These are phyloP conservation scores for Luzula sylvatica DNA, from an alignment of 176 grass and related monocot genomes.

Conservation along the genomic window DNA sequence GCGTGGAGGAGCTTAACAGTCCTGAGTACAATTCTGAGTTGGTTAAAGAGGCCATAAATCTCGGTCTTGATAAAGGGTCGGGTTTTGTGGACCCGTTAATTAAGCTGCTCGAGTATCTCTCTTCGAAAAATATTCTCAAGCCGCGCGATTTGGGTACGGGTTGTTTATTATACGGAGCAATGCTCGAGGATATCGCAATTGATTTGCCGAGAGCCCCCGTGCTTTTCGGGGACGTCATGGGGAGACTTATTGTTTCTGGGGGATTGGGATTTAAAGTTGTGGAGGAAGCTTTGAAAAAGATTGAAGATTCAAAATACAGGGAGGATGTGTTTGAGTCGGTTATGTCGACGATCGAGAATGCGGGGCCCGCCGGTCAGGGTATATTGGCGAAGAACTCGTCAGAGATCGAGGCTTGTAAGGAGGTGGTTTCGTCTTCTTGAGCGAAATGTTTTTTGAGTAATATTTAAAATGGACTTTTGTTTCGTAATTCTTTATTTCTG, in stretches of 20 bases:
- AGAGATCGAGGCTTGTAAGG: constrained; percentile 40
- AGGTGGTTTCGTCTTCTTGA: constrained; percentile 23
- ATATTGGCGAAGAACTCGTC: constrained; percentile 44
- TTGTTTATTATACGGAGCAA: constrained; percentile 56
- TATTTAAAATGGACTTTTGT: constrained; percentile 7
- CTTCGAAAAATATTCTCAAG: constrained; percentile 53
- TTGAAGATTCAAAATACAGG: constrained; percentile 49
- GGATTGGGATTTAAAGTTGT: constrained; percentile 52
- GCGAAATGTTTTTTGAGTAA: background rate
- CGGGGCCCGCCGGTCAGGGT: constrained; percentile 42
- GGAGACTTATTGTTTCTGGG: constrained; percentile 34
- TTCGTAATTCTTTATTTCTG: constrained; percentile 22
- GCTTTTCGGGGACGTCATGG: constrained; percentile 72
- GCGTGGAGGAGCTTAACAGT: constrained; percentile 77
- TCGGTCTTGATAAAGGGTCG: constrained; percentile 67
- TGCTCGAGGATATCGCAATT: constrained; percentile 82
- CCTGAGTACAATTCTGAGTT: constrained; percentile 65
- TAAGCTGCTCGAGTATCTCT: constrained; percentile 56
- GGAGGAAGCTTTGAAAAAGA: constrained; percentile 60
- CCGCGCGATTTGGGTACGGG: constrained; percentile 49
- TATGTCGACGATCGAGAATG: constrained; percentile 35
- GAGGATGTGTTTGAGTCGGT: constrained; percentile 32
- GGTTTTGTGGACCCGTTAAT: constrained; percentile 54
- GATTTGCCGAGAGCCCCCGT: constrained; percentile 81
- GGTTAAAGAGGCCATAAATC: constrained; percentile 87